A percentile compares a stretch with the other conserved stretches of the same genome.
These are phyloP conservation scores for Metarhizium rileyi DNA, from an alignment of 2,329 filamentous ascomycete genomes.

Conservation along the genomic window DNA sequence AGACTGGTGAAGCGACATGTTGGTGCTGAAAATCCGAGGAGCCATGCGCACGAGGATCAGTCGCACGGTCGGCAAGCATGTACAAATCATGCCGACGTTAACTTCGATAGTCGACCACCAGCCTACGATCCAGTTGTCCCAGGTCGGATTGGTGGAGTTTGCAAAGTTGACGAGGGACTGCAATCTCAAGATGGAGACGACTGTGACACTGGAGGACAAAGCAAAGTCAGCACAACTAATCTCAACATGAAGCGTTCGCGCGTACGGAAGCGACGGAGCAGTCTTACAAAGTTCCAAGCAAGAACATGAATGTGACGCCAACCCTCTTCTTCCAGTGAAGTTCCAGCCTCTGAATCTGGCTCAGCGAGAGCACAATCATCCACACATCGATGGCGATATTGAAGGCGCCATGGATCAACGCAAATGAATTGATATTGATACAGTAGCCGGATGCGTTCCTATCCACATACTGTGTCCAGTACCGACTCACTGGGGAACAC, in stretches of 20 bases:
- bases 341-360: conserved; percentile 2
- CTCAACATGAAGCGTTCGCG: too few relatives aligned
- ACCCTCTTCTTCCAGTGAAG: conserved; percentile 7
- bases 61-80: conserved; percentile 6
- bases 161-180: conserved; percentile 5
- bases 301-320: conserved; percentile 6
- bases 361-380: conserved; percentile 8
- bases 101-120: conserved; percentile 8
- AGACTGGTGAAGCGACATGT: not conserved
- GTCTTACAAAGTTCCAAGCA: conserved; percentile 7
- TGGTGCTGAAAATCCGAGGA: conserved; percentile 3
- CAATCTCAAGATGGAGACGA: conserved; percentile 5
- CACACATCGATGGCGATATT: conserved; percentile 5
- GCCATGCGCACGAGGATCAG: conserved; percentile 5
- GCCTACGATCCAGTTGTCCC: conserved; percentile 3
- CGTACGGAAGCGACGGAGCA: not conserved
- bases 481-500: conserved; percentile 28
- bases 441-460: not conserved
- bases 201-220: conserved; percentile 3
- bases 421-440: conserved; percentile 6
- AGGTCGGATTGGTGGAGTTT: conserved; percentile 6
- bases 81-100: conserved; percentile 6
- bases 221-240: not conserved
- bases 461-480: conserved; percentile 33
- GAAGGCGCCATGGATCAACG: conserved; percentile 2